Conservation (phyloP, 805 yeast genomes). For the Pichia membranifaciens region DNA sequence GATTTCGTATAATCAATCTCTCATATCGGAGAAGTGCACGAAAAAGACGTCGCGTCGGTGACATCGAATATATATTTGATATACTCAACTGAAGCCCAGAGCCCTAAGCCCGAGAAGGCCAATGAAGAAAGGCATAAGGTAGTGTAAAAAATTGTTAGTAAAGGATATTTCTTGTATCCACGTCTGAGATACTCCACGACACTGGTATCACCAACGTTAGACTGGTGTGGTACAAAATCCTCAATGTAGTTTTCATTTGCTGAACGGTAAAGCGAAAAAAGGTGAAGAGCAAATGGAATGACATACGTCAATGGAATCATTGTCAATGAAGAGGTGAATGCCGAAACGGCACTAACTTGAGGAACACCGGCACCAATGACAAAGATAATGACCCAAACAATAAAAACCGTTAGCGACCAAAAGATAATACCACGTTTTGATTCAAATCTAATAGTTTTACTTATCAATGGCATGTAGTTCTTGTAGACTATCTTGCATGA, state of each 20-base stretch:
- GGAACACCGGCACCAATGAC: slow-evolving; percentile 25
- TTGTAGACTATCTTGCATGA: slow-evolving; percentile 42
- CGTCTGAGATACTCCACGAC: slow-evolving; percentile 5
- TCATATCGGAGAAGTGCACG: slow-evolving; percentile 28
- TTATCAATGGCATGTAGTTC: slow-evolving; percentile 31
- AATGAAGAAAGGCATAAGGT: slow-evolving; percentile 23
- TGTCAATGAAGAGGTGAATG: slow-evolving; percentile 24
- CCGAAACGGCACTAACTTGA: slow-evolving; percentile 21
- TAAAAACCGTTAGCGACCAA: slow-evolving; percentile 15
- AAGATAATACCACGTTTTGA: slow-evolving; percentile 27
- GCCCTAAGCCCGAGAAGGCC: slow-evolving; percentile 28
- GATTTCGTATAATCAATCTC: too few relatives aligned
- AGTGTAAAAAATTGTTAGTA: slow-evolving; percentile 18
- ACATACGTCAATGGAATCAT: slow-evolving; percentile 28
- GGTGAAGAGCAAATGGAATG: slow-evolving; percentile 20
- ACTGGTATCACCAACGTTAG: not conserved
- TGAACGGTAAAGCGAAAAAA: slow-evolving; percentile 16
- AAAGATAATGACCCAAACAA: slow-evolving; percentile 16
- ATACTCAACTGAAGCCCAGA: slow-evolving; percentile 26
- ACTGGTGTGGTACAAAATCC: slow-evolving; percentile 1
- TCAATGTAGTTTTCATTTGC: not conserved
- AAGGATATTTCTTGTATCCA: slow-evolving; percentile 20
- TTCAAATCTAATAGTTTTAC: slow-evolving; percentile 30
- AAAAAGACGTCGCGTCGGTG: slow-evolving; percentile 28
- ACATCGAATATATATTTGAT: slow-evolving; percentile 23